A percentile compares a stretch with the other conserved stretches of the same genome.
Evolutionary conservation across 768 basidiomycete species (phyloP).

Genomic region (Mrakia hoshinonis): DNA sequence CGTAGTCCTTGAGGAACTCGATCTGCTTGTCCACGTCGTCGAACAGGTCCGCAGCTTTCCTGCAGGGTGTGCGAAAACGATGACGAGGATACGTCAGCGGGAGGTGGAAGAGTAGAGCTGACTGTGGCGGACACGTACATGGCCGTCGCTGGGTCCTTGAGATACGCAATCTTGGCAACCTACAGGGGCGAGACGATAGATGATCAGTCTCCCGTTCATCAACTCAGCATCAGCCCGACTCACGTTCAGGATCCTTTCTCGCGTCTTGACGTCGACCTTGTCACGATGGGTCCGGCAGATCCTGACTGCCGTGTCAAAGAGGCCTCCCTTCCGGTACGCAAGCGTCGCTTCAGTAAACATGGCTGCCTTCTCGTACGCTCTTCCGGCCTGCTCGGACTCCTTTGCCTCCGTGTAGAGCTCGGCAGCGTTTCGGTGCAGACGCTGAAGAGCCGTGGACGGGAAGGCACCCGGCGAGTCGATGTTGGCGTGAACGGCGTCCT

Average conservation of each 20-base stretch:
- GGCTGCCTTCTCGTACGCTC: neutral
- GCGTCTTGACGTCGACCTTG: neutral
- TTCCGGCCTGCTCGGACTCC: neutral
- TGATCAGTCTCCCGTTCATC: no score
- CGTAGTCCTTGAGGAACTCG: neutral
- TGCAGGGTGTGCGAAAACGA: neutral
- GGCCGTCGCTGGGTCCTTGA: neutral
- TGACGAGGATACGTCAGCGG: neutral
- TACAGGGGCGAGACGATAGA: no score
- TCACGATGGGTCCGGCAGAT: neutral
- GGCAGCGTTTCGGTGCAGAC: neutral
- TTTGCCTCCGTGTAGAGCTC: neutral
- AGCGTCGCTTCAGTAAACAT: neutral
- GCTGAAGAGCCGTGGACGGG: neutral
- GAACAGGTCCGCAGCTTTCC: neutral
- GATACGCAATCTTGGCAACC: neutral
- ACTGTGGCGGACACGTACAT: neutral
- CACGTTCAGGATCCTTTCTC: neutral
- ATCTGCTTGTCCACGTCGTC: neutral
- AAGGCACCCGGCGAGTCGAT: no score
- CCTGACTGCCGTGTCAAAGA: neutral
- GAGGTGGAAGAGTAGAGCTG: neutral
- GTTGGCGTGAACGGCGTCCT: neutral
- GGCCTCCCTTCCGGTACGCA: neutral
- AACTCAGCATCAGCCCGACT: no score